Base-by-base conservation (phyloP, 1,284 basidiomycete genomes). In the Rugosomyces carneus region DNA sequence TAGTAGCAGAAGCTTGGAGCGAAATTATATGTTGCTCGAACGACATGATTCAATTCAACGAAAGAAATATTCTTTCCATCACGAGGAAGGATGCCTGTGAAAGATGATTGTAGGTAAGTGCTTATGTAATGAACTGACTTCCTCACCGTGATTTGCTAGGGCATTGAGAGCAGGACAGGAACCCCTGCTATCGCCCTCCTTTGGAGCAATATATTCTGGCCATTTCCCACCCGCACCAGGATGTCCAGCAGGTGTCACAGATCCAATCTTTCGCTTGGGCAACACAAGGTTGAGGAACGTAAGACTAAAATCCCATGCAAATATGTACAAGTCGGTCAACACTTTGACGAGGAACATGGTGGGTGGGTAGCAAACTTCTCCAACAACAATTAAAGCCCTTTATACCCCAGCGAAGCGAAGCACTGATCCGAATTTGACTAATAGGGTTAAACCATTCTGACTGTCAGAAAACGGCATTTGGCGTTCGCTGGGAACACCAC, bases 141-240 rank as follows among this genome's bases (percentile, higher is more conserved):
- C 31, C 48, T 20, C 16, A 58, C 57, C 57, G 36, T 58, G 57
- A 37, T 58, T 58, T 7, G 57, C 57, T 74, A 89, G 68, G 0
- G 83, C 80, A 54, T 89, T 89, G 50, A 89, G 60, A 2, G 74
- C 81, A 2, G 85, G 85, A 53, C 85, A 89, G 4, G 76, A 72
- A 53, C 75, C 76, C 5, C 85, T 69, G 54, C 84, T 86, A 53
- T 87, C 84, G 0, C 73, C 76, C 16, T 76, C 70, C 50, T 61
- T 64, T 0, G 83, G 76, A 2, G 79, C 60, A 1, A 70, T 62
- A 54, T 71, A 87, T 52, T 79, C 73, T 0, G 86, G 84, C 86
- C 86, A 89, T 42, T 72, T 61, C 0, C 85, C 84, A n/a, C 67
- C 73, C 42, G 66, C 72, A 0, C 85, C 85, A 1, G 76, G 72